Evolutionary conservation across 2,329 filamentous ascomycete genomes (phyloP).

Genomic region (Aspergillus phoenicis): DNA sequence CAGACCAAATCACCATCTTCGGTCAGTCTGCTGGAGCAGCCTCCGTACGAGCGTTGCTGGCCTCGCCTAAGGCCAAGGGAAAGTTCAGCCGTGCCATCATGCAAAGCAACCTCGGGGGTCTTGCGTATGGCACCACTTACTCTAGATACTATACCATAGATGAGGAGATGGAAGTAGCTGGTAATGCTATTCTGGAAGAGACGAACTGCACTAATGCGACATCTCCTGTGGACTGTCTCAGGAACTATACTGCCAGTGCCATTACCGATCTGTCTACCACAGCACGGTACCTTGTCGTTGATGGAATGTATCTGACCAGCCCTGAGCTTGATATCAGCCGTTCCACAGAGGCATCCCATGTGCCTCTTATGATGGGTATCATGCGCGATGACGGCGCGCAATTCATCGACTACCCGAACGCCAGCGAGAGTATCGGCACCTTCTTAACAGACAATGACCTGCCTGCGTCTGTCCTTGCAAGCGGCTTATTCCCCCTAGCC

Average conservation of each 20-base stretch:
- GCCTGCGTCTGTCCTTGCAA: not conserved
- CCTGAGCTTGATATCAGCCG: constrained; percentile 21
- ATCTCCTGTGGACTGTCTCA: constrained; percentile 4
- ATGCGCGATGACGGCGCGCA: constrained; percentile 42
- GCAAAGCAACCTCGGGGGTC: constrained; percentile 55
- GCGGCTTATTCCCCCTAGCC: constrained; percentile 42
- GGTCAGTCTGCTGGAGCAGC: constrained; percentile 58
- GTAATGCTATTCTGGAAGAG: constrained; percentile 54
- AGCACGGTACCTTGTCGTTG: constrained; percentile 10
- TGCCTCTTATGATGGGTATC: constrained; percentile 26
- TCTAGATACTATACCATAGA: constrained; percentile 61
- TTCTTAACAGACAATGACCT: constrained; percentile 46
- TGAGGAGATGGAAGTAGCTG: constrained; percentile 53
- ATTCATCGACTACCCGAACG: constrained; percentile 49
- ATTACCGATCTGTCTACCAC: not conserved
- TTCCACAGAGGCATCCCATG: constrained; percentile 18
- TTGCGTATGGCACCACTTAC: constrained; percentile 62
- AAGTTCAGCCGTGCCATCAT: constrained; percentile 27
- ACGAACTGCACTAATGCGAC: constrained; percentile 17
- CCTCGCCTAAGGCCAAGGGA: constrained; percentile 22
- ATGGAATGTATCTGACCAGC: not conserved
- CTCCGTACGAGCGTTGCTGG: constrained; percentile 56
- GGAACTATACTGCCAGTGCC: not conserved
- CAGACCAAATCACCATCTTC: constrained; percentile 49
- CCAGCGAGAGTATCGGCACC: constrained; percentile 45